Base-by-base conservation (phyloP, 331 rosid species). In the Stylosanthes scabra region DNA sequence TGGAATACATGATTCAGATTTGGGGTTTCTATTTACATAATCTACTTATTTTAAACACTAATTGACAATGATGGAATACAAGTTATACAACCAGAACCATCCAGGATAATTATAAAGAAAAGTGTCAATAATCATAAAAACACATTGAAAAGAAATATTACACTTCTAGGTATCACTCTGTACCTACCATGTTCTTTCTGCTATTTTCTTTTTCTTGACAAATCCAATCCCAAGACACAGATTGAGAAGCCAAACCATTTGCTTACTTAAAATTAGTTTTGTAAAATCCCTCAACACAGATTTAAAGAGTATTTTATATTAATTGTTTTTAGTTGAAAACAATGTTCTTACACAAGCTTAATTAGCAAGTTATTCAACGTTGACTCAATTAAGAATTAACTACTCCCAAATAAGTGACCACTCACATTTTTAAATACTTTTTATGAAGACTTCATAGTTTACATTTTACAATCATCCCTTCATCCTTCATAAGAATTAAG, bases 401-500 rank as follows among this genome's bases (percentile, higher is more conserved):
- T 39, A 40, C 10, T 72, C 13, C 65, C 49, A 11, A 13, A n/a
- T 40, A 58, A 27, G 15, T 49, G 14, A 39, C 59, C 13, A 59
- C 51, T 51, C 76, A 16, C 55, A 52, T 54, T 68, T n/a, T 25
- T 6, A 45, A 68, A 69, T 56, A 56, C 46, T 74, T 63, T 63
- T 70, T 27, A 0, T 1, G 4, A 61, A 74, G 75, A 79, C 75
- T 58, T 78, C 13, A 25, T 78, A 44, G 47, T 51, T 68, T 63
- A n/a, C n/a, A n/a, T n/a, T n/a, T n/a, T n/a, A 31, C 15, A 61
- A 29, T 12, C 12, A 11, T 42, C 44, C 50, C 20, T 44, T 20
- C 63, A 34, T 59, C 28, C 14, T 20, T 31, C 13, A 7, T 4
- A 28, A 66, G 40, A 61, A 61, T 3, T 6, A 37, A 27, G 70